phyloP scores from a whole-genome alignment of 1,139 yeast species.

The Lodderomyces jiufengensis region DNA sequence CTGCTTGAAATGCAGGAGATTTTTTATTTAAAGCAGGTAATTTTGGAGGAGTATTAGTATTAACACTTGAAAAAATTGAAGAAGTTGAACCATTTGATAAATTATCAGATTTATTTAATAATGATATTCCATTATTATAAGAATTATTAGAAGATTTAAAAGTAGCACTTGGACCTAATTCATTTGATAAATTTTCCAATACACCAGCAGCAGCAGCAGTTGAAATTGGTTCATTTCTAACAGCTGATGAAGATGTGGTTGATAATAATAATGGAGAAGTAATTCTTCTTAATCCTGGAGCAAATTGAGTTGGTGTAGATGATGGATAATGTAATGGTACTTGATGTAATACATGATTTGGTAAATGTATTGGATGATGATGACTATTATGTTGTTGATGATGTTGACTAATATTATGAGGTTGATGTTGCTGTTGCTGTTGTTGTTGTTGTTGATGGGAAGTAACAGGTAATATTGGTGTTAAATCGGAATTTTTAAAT shows the following conservation, averaged over 20 bases:
- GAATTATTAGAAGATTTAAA: constrained; percentile 22
- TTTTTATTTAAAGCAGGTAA: constrained; percentile 4
- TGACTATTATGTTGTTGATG: constrained; percentile 7
- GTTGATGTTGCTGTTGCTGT: constrained; percentile 14
- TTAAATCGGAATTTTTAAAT: constrained; percentile 19
- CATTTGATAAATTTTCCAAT: constrained; percentile 52
- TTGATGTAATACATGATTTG: constrained; percentile 21
- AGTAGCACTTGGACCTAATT: constrained; percentile 45
- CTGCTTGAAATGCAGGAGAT: constrained; percentile 9
- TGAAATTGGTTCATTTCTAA: constrained; percentile 20
- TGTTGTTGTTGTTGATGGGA: constrained; percentile 3
- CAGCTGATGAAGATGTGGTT: constrained; percentile 41
- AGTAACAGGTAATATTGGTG: constrained; percentile 29
- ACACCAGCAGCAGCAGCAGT: constrained; percentile 56
- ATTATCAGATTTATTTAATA: constrained; percentile 20
- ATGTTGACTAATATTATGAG: constrained; percentile 11
- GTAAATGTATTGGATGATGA: constrained; percentile 12
- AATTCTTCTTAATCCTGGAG: constrained; percentile 58
- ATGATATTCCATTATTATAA: constrained; percentile 24
- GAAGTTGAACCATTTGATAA: constrained; percentile 6
- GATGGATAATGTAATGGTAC: constrained; percentile 64
- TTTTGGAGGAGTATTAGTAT: constrained; percentile 13
- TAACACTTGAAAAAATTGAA: constrained; percentile 14
- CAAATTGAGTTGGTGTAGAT: constrained; percentile 68
- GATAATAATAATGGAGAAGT: constrained; percentile 61